Conservation (phyloP, 2,329 filamentous ascomycete genomes). For the Aureobasidium sp. region DNA sequence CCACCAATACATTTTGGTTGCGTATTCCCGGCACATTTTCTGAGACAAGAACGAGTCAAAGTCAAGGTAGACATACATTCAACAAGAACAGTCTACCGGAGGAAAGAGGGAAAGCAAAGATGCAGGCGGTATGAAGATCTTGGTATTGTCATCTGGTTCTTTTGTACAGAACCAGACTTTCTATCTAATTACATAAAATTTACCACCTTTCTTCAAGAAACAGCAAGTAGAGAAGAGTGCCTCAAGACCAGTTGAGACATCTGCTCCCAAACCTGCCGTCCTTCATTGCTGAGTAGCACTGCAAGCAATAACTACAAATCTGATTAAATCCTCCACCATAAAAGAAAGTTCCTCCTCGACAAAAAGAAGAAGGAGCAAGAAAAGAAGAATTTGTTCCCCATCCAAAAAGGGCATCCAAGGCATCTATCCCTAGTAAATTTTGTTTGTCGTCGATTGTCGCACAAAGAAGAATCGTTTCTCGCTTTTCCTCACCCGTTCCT, state of each 20-base stretch:
- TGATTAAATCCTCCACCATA: neutral
- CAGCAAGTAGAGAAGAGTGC: neutral
- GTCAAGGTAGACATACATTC: too few relatives aligned
- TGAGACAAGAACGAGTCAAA: neutral
- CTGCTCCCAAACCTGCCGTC: neutral
- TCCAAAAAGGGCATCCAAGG: constrained; percentile 10
- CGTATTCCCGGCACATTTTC: neutral
- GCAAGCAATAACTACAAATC: neutral
- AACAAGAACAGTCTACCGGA: too few relatives aligned
- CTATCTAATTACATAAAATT: constrained; percentile 7
- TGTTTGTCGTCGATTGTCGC: neutral
- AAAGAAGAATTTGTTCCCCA: neutral
- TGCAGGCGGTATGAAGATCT: neutral
- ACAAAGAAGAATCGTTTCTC: neutral
- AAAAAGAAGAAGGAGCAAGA: neutral
- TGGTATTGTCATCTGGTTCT: neutral
- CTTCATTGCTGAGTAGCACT: neutral
- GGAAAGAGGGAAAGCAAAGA: neutral
- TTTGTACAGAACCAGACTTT: neutral
- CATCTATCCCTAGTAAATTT: neutral
- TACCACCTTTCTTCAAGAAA: neutral
- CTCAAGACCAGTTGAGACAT: neutral
- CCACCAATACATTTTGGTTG: neutral
- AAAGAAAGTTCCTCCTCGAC: neutral
- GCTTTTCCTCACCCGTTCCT: neutral